phyloP scores from a whole-genome alignment of 2,329 filamentous ascomycete species.

The Pyrenochaeta sp. region DNA sequence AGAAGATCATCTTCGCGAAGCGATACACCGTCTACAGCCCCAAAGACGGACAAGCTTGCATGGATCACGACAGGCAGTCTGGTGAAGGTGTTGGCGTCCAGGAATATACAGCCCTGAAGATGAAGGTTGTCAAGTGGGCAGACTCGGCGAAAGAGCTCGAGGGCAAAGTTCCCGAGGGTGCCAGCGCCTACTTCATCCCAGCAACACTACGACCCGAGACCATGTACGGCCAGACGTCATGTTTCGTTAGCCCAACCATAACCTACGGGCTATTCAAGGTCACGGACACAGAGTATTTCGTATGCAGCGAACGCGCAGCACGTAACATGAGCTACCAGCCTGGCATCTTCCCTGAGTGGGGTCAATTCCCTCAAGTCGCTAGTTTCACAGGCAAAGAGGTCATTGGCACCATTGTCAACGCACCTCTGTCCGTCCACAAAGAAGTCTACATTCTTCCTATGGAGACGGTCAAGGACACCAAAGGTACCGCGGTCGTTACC shows the following conservation, averaged over 20 bases:
- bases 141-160: constrained; percentile 74
- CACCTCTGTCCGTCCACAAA: constrained; percentile 82
- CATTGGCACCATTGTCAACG: constrained; percentile 87
- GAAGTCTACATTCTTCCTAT: constrained; percentile 91
- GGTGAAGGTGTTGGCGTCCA: constrained; percentile 86
- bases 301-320: constrained; percentile 82
- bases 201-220: constrained; percentile 95
- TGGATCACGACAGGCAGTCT: constrained; percentile 84
- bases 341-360: constrained; percentile 80
- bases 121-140: constrained; percentile 90
- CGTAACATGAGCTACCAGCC: constrained; percentile 95
- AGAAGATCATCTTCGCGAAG: constrained; percentile 94
- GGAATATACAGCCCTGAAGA: constrained; percentile 91
- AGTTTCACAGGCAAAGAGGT: constrained; percentile 81
- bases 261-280: constrained; percentile 88
- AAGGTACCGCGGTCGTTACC: constrained; percentile 96
- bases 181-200: constrained; percentile 87
- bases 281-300: constrained; percentile 72
- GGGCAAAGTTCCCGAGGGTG: constrained; percentile 78
- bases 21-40: constrained; percentile 89
- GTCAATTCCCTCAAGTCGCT: constrained; percentile 75
- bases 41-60: constrained; percentile 86
- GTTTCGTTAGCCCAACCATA: constrained; percentile 91
- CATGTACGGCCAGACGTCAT: constrained; percentile 98
- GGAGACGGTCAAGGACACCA: constrained; percentile 89